phyloP scores from a whole-genome alignment of 257 asterid species.

The Jacaranda mimosifolia region DNA sequence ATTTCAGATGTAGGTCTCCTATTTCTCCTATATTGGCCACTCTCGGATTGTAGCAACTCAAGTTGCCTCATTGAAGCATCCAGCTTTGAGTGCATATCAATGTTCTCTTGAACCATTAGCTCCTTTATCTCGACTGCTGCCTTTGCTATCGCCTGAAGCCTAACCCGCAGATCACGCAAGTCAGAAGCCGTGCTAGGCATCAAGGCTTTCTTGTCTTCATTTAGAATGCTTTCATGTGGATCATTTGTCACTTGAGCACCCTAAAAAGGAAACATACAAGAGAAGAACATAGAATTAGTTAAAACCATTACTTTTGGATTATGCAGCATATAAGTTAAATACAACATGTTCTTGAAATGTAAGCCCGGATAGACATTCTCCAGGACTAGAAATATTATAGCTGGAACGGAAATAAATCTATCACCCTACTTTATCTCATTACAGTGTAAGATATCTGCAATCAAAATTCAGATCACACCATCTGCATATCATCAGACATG shows the following conservation, averaged over 20 bases:
- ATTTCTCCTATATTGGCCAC: constrained; percentile 54
- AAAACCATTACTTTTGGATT: constrained; percentile 9
- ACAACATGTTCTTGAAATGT: too few relatives aligned
- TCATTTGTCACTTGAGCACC: constrained; percentile 44
- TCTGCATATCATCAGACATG: too few relatives aligned
- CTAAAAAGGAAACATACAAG: constrained; percentile 44
- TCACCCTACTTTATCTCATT: too few relatives aligned
- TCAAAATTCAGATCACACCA: too few relatives aligned
- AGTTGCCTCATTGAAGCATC: constrained; percentile 70
- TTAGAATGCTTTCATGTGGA: constrained; percentile 34
- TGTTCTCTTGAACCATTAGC: constrained; percentile 64
- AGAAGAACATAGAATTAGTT: constrained; percentile 27
- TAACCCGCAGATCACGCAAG: constrained; percentile 59
- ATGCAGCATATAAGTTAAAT: background rate
- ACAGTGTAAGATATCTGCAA: too few relatives aligned
- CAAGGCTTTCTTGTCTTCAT: constrained; percentile 38
- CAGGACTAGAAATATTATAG: too few relatives aligned
- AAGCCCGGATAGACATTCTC: too few relatives aligned
- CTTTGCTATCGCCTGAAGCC: constrained; percentile 66
- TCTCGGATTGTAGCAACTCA: constrained; percentile 73
- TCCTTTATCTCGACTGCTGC: constrained; percentile 61
- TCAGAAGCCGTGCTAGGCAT: constrained; percentile 46
- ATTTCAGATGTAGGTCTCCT: constrained; percentile 63
- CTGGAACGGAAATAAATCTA: too few relatives aligned
- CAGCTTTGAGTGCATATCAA: constrained; percentile 62